These are phyloP conservation scores for Euptelea pleiosperma DNA, from an alignment of 164 flowering plant species.

Conservation along the genomic window DNA sequence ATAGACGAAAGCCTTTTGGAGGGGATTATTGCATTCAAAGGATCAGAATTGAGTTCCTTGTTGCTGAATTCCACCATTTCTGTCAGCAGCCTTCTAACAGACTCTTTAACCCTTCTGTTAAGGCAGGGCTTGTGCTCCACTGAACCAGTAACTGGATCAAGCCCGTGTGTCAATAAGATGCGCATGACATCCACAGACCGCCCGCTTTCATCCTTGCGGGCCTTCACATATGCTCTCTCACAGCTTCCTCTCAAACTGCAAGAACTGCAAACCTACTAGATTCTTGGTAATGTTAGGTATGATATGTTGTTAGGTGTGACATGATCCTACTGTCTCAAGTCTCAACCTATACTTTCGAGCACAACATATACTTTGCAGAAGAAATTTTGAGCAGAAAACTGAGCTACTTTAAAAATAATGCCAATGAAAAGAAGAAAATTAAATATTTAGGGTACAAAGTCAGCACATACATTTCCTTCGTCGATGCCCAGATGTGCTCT, in stretches of 20 bases:
- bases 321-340: not conserved
- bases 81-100: slow-evolving; percentile 61
- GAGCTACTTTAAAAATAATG: not conserved
- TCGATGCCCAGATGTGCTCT: slow-evolving; percentile 69
- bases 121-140: slow-evolving; percentile 52
- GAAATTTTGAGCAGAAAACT: not conserved
- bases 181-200: slow-evolving; percentile 89
- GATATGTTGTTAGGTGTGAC: slow-evolving; percentile 3
- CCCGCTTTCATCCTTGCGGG: slow-evolving; percentile 62
- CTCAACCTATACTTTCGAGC: too few relatives aligned
- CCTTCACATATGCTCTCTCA: slow-evolving; percentile 77
- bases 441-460: not conserved
- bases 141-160: slow-evolving; percentile 43
- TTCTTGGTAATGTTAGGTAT: slow-evolving; percentile 2
- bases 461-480: slow-evolving; percentile 68
- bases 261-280: slow-evolving; percentile 72
- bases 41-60: slow-evolving; percentile 26
- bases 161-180: slow-evolving; percentile 64
- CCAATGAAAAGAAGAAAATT: not conserved
- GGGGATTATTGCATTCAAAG: slow-evolving; percentile 12
- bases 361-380: too few relatives aligned
- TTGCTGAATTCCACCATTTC: slow-evolving; percentile 50
- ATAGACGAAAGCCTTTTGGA: slow-evolving; percentile 10
- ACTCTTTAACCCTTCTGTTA: slow-evolving; percentile 43
- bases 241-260: slow-evolving; percentile 80